Conservation (phyloP, 192 early-diverging fungal genomes). For the Linnemannia hyalina region DNA sequence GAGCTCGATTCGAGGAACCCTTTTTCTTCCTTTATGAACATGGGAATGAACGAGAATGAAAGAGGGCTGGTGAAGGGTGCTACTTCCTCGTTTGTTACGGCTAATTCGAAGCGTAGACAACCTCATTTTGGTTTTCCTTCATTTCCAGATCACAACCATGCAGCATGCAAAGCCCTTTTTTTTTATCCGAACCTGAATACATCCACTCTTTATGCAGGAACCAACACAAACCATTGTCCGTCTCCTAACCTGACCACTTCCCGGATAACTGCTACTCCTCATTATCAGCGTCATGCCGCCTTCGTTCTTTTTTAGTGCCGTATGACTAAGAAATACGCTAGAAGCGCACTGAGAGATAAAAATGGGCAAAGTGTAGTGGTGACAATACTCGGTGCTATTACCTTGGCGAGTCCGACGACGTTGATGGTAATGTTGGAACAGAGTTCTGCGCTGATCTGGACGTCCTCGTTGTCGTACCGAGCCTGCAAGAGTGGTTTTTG, state of each 20-base stretch:
- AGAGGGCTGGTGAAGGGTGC: not conserved
- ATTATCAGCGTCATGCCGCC: not conserved
- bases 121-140: not conserved
- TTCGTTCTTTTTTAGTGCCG: not conserved
- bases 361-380: not conserved
- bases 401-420: slow-evolving; percentile 51
- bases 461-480: slow-evolving; percentile 49
- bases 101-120: not conserved
- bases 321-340: not conserved
- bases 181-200: not conserved
- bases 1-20: not conserved
- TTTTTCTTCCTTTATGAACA: not conserved
- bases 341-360: not conserved
- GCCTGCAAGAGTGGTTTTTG: slow-evolving; percentile 32
- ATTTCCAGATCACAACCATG: not conserved
- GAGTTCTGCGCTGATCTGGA: slow-evolving; percentile 55
- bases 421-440: slow-evolving; percentile 46
- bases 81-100: not conserved
- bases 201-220: not conserved
- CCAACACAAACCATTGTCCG: not conserved
- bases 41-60: not conserved
- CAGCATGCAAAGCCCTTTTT: not conserved
- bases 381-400: not conserved
- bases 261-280: not conserved
- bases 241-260: too few species aligned